These are phyloP conservation scores for Tillandsia leiboldiana DNA, from an alignment of 176 grass and related monocot genomes.

Conservation along the genomic window DNA sequence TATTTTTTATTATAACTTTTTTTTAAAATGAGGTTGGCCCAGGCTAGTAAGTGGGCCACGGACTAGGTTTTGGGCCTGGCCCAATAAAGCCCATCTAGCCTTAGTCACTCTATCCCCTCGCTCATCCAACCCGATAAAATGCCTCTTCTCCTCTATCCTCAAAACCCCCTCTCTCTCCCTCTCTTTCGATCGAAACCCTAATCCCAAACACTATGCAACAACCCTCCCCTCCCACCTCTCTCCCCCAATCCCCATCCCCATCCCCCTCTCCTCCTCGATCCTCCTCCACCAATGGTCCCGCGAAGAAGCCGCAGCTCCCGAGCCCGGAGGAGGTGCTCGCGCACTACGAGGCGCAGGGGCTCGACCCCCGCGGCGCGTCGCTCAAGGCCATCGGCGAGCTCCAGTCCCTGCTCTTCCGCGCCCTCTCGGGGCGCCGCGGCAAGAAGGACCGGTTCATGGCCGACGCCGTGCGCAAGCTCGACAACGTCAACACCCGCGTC, in stretches of 20 bases:
- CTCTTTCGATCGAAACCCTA: too few relatives aligned
- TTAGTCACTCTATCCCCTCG: too few relatives aligned
- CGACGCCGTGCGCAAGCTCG: constrained; percentile 21
- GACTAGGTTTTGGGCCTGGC: too few relatives aligned
- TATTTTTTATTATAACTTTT: too few relatives aligned
- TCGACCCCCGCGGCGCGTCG: constrained; percentile 10
- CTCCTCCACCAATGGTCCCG: background rate
- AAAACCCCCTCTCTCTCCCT: too few relatives aligned
- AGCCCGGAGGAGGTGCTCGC: constrained; percentile 15
- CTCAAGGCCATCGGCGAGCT: constrained; percentile 20
- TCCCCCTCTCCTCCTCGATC: background rate
- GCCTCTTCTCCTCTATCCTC: too few relatives aligned
- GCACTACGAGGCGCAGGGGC: constrained; percentile 19
- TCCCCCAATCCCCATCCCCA: background rate
- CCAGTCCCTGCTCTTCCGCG: constrained; percentile 14
- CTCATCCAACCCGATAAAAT: too few relatives aligned
- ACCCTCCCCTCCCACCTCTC: background rate
- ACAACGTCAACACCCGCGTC: constrained; percentile 20
- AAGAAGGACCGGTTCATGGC: constrained; percentile 13
- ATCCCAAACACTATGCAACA: background rate
- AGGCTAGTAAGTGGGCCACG: too few relatives aligned
- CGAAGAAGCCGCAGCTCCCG: background rate
- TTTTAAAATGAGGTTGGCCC: too few relatives aligned
- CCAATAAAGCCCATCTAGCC: too few relatives aligned
- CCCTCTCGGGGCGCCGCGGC: constrained; percentile 1